A percentile compares a stretch with the other conserved stretches of the same genome.
phyloP scores from a whole-genome alignment of 2,329 filamentous ascomycete species.

The Metarhizium album region DNA sequence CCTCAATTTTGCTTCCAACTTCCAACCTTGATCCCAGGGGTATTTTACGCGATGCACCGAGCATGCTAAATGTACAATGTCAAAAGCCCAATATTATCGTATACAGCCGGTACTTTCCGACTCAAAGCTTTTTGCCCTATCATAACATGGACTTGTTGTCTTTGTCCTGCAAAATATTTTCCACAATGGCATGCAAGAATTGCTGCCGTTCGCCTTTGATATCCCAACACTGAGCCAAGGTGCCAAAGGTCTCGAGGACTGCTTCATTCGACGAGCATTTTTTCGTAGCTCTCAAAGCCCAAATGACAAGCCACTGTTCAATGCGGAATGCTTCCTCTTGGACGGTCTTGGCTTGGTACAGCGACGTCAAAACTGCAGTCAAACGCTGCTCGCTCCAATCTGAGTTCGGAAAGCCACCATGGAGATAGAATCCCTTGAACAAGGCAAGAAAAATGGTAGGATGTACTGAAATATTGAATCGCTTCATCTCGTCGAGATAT shows the following conservation, averaged over 20 bases:
- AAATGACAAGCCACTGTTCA: constrained; percentile 50
- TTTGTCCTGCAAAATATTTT: constrained; percentile 27
- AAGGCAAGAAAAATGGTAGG: constrained; percentile 70
- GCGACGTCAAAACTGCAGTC: constrained; percentile 53
- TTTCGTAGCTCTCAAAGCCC: constrained; percentile 52
- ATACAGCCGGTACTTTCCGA: neutral
- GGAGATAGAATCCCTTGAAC: constrained; percentile 68
- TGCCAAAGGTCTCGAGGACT: constrained; percentile 44
- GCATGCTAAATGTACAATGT: neutral
- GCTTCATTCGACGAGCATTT: constrained; percentile 42
- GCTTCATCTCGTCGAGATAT: constrained; percentile 71
- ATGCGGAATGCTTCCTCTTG: constrained; percentile 37
- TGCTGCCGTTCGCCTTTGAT: constrained; percentile 28
- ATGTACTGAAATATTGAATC: constrained; percentile 55
- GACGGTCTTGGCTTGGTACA: constrained; percentile 44
- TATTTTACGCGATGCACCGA: neutral
- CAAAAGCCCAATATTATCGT: neutral
- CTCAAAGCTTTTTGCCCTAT: constrained; percentile 14
- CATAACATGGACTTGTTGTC: constrained; percentile 18
- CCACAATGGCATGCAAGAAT: constrained; percentile 36
- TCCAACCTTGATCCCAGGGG: neutral
- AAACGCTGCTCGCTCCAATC: constrained; percentile 66
- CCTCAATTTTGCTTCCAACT: neutral
- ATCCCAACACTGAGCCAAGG: constrained; percentile 37
- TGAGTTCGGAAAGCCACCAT: constrained; percentile 54